phyloP scores from a whole-genome alignment of 805 yeast species.

The Sugiyamaella smithiae region DNA sequence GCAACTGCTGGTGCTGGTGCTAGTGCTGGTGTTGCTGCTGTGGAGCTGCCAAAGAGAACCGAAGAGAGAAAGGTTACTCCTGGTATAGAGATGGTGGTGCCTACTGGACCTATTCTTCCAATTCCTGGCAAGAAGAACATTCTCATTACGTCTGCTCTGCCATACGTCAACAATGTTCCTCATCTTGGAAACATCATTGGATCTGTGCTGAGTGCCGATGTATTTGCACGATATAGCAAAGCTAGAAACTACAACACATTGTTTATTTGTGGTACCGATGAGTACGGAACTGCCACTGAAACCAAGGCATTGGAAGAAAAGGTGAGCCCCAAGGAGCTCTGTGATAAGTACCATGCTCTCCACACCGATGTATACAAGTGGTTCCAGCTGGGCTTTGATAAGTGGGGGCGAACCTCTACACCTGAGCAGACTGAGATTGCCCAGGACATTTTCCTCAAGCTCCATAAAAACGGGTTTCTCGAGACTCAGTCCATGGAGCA shows the following conservation, averaged over 20 bases:
- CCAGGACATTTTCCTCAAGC: constrained; percentile 81
- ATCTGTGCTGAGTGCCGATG: constrained; percentile 90
- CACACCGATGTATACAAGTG: constrained; percentile 92
- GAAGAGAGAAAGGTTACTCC: constrained; percentile 32
- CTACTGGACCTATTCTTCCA: constrained; percentile 52
- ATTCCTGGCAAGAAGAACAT: constrained; percentile 71
- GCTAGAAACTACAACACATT: constrained; percentile 84
- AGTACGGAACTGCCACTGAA: constrained; percentile 99
- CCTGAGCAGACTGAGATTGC: constrained; percentile 89
- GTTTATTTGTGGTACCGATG: constrained; percentile 95
- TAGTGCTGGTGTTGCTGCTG: constrained; percentile 37
- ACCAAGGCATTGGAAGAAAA: constrained; percentile 96
- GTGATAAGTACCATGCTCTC: constrained; percentile 84
- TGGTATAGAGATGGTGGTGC: constrained; percentile 15
- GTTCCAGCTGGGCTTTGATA: constrained; percentile 93
- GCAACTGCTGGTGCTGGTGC: constrained; percentile 28
- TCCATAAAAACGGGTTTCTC: constrained; percentile 71
- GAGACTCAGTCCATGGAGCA: constrained; percentile 89
- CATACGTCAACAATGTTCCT: constrained; percentile 97
- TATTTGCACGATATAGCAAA: constrained; percentile 85
- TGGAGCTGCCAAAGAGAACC: constrained; percentile 40
- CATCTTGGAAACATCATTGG: constrained; percentile 98
- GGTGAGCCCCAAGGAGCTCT: constrained; percentile 80
- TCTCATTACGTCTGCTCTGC: constrained; percentile 91
- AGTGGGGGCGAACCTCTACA: constrained; percentile 96